These are phyloP conservation scores for Perkinsus olseni DNA, from an alignment of 169 alveolate species.

Conservation along the genomic window DNA sequence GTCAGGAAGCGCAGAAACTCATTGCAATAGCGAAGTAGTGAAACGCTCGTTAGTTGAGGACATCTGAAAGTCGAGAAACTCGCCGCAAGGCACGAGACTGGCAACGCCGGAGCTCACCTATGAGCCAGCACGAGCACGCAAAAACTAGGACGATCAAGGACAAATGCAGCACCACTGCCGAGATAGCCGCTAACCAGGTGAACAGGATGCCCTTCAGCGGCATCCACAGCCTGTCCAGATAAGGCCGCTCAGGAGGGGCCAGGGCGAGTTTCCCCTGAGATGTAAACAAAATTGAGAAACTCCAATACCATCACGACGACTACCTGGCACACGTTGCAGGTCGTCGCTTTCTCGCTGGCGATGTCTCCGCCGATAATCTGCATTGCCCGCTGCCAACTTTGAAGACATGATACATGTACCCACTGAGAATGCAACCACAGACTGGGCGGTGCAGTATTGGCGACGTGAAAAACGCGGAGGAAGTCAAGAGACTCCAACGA, in stretches of 20 bases:
- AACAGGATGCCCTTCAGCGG: not conserved
- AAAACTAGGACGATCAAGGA: not conserved
- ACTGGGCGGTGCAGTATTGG: not conserved
- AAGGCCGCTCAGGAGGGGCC: not conserved
- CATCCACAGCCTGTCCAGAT: not conserved
- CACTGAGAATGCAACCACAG: not conserved
- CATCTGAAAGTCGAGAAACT: too few relatives aligned
- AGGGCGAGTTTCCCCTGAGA: not conserved
- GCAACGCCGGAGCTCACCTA: not conserved
- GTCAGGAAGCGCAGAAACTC: too few relatives aligned
- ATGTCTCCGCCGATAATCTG: not conserved
- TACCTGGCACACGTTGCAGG: not conserved
- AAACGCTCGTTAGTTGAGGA: too few relatives aligned
- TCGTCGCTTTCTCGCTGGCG: not conserved
- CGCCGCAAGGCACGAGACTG: too few relatives aligned
- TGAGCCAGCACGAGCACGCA: not conserved
- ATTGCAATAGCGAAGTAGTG: too few relatives aligned
- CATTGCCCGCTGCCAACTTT: not conserved
- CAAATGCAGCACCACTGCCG: not conserved
- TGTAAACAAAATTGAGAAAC: too few relatives aligned
- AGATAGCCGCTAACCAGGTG: too few relatives aligned
- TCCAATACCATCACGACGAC: not conserved
- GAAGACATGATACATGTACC: not conserved
- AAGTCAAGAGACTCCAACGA: too few relatives aligned
- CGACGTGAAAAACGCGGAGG: too few relatives aligned